Percentiles rank a stretch among this genome's conserved stretches.
phyloP scores from a whole-genome alignment of 2,329 filamentous ascomycete species.

The Chrysoporthe austroafricana region DNA sequence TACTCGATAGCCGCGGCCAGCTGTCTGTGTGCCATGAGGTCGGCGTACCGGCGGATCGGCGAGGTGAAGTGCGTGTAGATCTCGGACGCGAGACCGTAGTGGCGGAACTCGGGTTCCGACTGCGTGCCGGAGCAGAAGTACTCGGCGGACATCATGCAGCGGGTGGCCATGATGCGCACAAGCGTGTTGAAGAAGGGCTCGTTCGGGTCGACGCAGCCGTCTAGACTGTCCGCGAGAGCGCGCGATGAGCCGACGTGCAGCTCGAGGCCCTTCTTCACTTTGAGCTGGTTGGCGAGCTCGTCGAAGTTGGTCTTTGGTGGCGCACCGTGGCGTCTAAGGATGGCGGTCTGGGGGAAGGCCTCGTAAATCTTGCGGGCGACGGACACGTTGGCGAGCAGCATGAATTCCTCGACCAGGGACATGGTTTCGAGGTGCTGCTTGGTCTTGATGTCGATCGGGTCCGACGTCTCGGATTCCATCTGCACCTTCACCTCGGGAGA shows the following conservation, averaged over 20 bases:
- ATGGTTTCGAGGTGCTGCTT: conserved; percentile 95
- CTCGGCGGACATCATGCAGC: conserved; percentile 99
- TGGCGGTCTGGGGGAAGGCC: conserved; percentile 91
- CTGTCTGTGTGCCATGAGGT: conserved; percentile 91
- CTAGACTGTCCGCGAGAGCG: conserved; percentile 90
- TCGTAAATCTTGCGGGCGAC: conserved; percentile 90
- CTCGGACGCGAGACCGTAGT: conserved; percentile 93
- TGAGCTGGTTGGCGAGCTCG: conserved; percentile 87
- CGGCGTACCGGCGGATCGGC: conserved; percentile 96
- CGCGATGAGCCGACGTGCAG: conserved; percentile 85
- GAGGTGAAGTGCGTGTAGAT: conserved; percentile 99
- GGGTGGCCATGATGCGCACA: conserved; percentile 93
- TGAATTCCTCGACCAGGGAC: conserved; percentile 97
- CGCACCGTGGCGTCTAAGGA: conserved; percentile 87
- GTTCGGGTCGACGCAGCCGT: conserved; percentile 74
- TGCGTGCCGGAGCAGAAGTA: conserved; percentile 97
- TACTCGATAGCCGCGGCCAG: conserved; percentile 95
- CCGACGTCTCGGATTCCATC: conserved; percentile 92
- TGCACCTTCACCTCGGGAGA: conserved; percentile 98
- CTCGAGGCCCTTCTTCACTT: conserved; percentile 80
- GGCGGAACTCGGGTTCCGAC: conserved; percentile 90
- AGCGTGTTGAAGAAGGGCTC: conserved; percentile 99
- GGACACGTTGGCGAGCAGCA: conserved; percentile 96
- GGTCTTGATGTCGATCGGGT: conserved; percentile 94
- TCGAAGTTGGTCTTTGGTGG: conserved; percentile 97